Base-by-base conservation (phyloP, 2,329 filamentous ascomycete species). In the Pseudogymnoascus sp. region DNA sequence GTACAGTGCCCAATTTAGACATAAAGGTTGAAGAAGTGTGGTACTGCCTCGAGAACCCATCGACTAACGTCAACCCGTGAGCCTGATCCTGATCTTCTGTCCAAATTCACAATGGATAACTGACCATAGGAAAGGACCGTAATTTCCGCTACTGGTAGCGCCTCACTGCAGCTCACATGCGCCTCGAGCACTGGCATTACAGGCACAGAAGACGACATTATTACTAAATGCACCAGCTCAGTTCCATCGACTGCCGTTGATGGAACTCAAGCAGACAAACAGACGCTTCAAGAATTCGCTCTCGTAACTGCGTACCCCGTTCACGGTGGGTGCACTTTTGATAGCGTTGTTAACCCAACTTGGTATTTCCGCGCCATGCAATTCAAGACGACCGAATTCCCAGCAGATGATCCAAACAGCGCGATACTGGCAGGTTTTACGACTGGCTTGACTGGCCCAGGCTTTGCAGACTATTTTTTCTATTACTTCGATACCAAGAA, bases 11-110 rank as follows among this genome's bases (percentile, higher is more conserved):
- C 12, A 31, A 52, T 52, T 52, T 52, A 12, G 25, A 52, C 25
- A 52, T 52, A 31, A 31, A 52, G 45, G 45, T 52, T 7, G 45
- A 52, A n/a, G 45, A 52, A 25, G 45, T 52, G 25, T 52, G 45
- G 45, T 52, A 52, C 45, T 52, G 45, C 8, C 45, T 52, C 5
- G 45, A 52, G 9, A 14, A 52, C n/a, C 45, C 45, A 52, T 33
- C 25, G 9, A 52, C n/a, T 5, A 52, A 52, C 9, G 25, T 52
- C 8, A 52, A 31, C 25, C 25, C 45, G 45, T 52, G 25, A 52
- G 45, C 33, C 23, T 31, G n/a, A 6, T 4, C n/a, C 25, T 12
- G 9, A 3, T n/a, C 25, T 3, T 18, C 8, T 31, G 21, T 11
- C 7, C 28, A 52, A 18, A 31, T 12, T 33, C 31, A 2, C 4